These are phyloP conservation scores for Aureobasidium sp. DNA, from an alignment of 2,329 filamentous ascomycete genomes.

Conservation along the genomic window DNA sequence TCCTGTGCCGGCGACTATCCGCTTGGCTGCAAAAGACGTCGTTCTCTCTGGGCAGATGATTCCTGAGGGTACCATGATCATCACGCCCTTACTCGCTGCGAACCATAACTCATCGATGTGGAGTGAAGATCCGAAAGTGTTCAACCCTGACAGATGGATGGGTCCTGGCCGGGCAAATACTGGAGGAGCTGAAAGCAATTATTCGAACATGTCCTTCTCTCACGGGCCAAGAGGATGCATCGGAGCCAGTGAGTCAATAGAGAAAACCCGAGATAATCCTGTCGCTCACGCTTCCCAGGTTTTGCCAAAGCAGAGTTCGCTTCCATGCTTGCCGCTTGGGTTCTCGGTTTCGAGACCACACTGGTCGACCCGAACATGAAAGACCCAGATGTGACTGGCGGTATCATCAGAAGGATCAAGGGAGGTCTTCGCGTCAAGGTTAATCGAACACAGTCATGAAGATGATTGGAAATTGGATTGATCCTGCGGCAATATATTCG, in stretches of 20 bases:
- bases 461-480: too few species aligned
- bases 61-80: slow-evolving; percentile 32
- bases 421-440: slow-evolving; percentile 15
- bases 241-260: slow-evolving; percentile 19
- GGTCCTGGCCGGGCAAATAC: slow-evolving; percentile 31
- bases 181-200: slow-evolving; percentile 33
- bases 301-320: slow-evolving; percentile 26
- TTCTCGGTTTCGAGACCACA: slow-evolving; percentile 19
- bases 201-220: slow-evolving; percentile 37
- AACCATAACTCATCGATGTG: slow-evolving; percentile 38
- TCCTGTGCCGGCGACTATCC: slow-evolving; percentile 19
- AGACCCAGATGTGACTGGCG: slow-evolving; percentile 1
- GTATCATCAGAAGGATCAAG: slow-evolving; percentile 13
- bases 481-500: neutral
- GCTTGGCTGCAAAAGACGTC: slow-evolving; percentile 18
- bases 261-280: neutral
- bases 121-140: slow-evolving; percentile 36
- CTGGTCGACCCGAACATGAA: slow-evolving; percentile 17
- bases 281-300: neutral
- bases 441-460: slow-evolving; percentile 11
- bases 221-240: slow-evolving; percentile 31
- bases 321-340: slow-evolving; percentile 22
- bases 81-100: slow-evolving; percentile 36
- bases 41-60: slow-evolving; percentile 28
- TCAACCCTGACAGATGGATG: slow-evolving; percentile 41